Percentiles rank a stretch among this genome's conserved stretches.
phyloP scores from a whole-genome alignment of 1,284 basidiomycete genomes.

The Austroboletus rostrupii region DNA sequence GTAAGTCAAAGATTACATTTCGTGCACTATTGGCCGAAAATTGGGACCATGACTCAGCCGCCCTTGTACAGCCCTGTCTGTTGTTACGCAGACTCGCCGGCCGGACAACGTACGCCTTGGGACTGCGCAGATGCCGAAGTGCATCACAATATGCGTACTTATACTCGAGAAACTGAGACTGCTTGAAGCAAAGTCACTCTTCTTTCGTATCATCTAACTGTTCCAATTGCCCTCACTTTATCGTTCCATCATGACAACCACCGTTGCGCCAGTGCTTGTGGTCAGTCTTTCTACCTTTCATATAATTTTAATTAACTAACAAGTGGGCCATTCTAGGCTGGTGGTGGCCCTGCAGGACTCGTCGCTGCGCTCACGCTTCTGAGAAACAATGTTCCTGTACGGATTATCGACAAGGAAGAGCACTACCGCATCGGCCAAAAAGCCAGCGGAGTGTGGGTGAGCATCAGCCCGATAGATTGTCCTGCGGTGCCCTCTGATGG shows the following conservation, averaged over 20 bases:
- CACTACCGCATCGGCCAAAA: constrained; percentile 24
- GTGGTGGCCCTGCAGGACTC: constrained; percentile 49
- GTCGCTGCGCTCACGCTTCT: constrained; percentile 44
- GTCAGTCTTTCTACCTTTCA: constrained; percentile 4
- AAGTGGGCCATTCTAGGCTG: constrained; percentile 32
- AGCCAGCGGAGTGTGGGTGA: constrained; percentile 28
- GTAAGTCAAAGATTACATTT: too few relatives aligned
- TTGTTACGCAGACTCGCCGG: too few relatives aligned
- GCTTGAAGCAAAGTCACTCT: not conserved
- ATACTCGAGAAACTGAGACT: too few relatives aligned
- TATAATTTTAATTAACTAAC: not conserved
- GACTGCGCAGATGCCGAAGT: too few relatives aligned
- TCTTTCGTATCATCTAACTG: not conserved
- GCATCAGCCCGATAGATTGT: not conserved
- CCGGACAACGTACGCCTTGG: too few relatives aligned
- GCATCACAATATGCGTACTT: too few relatives aligned
- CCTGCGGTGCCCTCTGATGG: not conserved
- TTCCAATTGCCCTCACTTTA: not conserved
- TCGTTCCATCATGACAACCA: constrained; percentile 9
- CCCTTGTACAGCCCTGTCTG: too few relatives aligned
- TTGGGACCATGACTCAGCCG: too few relatives aligned
- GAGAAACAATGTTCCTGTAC: constrained; percentile 37
- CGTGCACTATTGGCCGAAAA: too few relatives aligned
- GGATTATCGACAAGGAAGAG: constrained; percentile 34
- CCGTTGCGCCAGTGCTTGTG: constrained; percentile 18